phyloP scores from a whole-genome alignment of 805 yeast species.

The Priceomyces carsonii region DNA sequence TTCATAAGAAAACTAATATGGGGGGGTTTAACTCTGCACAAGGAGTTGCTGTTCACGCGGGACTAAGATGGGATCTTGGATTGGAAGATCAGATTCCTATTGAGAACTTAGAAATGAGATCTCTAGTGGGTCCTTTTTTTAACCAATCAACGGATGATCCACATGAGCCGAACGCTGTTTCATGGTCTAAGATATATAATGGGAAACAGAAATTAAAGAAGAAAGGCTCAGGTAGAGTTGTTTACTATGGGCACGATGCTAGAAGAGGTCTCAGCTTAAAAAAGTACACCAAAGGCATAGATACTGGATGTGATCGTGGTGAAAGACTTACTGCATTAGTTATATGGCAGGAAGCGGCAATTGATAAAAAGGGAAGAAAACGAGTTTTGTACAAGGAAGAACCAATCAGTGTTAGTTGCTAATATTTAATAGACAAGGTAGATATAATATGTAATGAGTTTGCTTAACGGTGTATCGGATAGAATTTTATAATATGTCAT shows the following conservation, averaged over 20 bases:
- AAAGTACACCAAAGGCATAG: slow-evolving; percentile 76
- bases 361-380: slow-evolving; percentile 11
- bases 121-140: slow-evolving; percentile 65
- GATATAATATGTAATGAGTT: not conserved
- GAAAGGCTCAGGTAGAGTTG: slow-evolving; percentile 40
- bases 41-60: slow-evolving; percentile 79
- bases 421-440: not conserved
- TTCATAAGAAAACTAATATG: slow-evolving; percentile 26
- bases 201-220: slow-evolving; percentile 36
- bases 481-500: not conserved
- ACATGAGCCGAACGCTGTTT: slow-evolving; percentile 32
- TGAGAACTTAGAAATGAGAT: slow-evolving; percentile 69
- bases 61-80: slow-evolving; percentile 66
- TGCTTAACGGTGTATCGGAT: not conserved
- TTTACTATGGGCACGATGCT: slow-evolving; percentile 90
- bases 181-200: slow-evolving; percentile 63
- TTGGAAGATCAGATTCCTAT: slow-evolving; percentile 60
- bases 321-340: slow-evolving; percentile 65
- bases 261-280: slow-evolving; percentile 66
- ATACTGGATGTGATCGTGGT: slow-evolving; percentile 80
- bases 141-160: slow-evolving; percentile 55
- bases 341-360: slow-evolving; percentile 30
- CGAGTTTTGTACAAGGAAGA: slow-evolving; percentile 22
- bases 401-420: slow-evolving; percentile 19
- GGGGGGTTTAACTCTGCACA: slow-evolving; percentile 26